A percentile compares a stretch with the other conserved stretches of the same genome.
Evolutionary conservation across 1,139 yeast species (phyloP).

Genomic region (Hemisphaericaspora xylofermentans): DNA sequence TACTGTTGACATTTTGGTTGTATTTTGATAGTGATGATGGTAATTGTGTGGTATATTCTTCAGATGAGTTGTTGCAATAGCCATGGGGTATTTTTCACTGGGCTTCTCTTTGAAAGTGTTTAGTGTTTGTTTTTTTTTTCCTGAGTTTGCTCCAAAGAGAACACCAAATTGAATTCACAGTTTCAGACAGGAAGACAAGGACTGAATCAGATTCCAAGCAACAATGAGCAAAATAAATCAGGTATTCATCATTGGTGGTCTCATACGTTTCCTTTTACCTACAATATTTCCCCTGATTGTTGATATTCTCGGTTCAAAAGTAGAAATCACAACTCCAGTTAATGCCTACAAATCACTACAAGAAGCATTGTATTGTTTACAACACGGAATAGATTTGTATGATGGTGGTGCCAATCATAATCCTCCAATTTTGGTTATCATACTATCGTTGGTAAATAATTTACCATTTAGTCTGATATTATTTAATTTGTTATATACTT

Average conservation of each 20-base stretch:
- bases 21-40: no score
- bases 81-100: neutral
- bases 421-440: constrained; percentile 65
- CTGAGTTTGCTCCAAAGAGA: neutral
- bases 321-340: constrained; percentile 79
- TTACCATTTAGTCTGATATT: constrained; percentile 22
- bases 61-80: neutral
- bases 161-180: neutral
- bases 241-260: constrained; percentile 31
- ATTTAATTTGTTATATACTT: constrained; percentile 39
- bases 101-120: constrained; percentile 3
- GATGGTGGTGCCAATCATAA: constrained; percentile 88
- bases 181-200: no score
- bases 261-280: constrained; percentile 33
- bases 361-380: constrained; percentile 75
- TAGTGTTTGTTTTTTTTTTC: neutral
- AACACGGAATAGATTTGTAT: constrained; percentile 65
- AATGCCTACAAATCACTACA: constrained; percentile 64
- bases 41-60: neutral
- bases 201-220: neutral
- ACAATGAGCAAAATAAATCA: constrained; percentile 23
- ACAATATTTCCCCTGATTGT: constrained; percentile 33
- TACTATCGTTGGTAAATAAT: constrained; percentile 41
- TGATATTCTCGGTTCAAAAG: constrained; percentile 35
- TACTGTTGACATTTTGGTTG: constrained; percentile 10